Evolutionary conservation across 78 protist genomes (phyloP), one percentile per base, ranked within the genome.

Genomic region (Mastigamoeba balamuthi): DNA sequence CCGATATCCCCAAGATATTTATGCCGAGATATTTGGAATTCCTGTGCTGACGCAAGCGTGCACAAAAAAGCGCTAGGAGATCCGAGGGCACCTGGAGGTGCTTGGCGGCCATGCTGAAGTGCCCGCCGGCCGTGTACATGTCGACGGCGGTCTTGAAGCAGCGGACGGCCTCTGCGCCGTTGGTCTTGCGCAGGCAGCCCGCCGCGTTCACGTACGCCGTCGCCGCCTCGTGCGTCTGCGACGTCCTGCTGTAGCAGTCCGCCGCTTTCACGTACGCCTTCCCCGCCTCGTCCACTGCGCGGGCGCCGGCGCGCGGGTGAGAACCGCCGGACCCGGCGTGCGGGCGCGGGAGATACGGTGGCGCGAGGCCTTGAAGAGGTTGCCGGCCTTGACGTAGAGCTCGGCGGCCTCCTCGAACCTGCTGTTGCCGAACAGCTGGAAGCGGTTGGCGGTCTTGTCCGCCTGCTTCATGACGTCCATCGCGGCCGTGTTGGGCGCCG

Each of bases 221-320:
- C 3, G 77, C 84, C 9, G 69, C 63, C 66, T 79, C 84, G 69
- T 79, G 78, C 43, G 40, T 48, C 40, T 10, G 10, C 72, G 42
- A 6, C 7, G 7, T 1, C 39, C 1, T 27, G 7, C 3, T 3
- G 29, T 58, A 3, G 10, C 1, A 1, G 66, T 3, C 10, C 66
- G 66, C 66, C 7, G 66, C 66, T 3, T 29, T 3, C 7, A 3
- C 66, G 33, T 4, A 58, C 10, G 66, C 66, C 33, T 58, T 27
- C 7, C 10, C 66, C 7, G 66, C 66, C 3, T 58, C 66, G 10
- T 3, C 66, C 10, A 27, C 66, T 58, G 66, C 33, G 29, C 3
- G 7, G 7, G 33, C 29, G 66, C 39, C 10, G 7, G 10, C 3
- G 1, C 3, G 66, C 1, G 66, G 7, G 10, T 1, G 39, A 1